These are phyloP conservation scores for Exophiala lecanii-corni DNA, from an alignment of 2,329 filamentous ascomycete genomes.

Conservation along the genomic window DNA sequence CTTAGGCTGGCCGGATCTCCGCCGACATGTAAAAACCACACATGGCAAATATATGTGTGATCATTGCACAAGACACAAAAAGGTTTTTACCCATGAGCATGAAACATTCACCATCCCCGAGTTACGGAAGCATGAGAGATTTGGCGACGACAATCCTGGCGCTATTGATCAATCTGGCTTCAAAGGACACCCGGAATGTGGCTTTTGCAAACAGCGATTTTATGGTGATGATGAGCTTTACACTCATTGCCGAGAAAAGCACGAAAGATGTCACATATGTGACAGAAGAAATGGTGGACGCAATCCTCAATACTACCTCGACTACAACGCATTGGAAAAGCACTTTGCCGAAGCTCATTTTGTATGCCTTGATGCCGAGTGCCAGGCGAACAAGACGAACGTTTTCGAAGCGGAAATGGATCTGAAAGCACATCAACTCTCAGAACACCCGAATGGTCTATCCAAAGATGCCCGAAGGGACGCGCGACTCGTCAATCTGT, in stretches of 20 bases:
- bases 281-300: slow-evolving; percentile 61
- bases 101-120: slow-evolving; percentile 80
- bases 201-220: slow-evolving; percentile 85
- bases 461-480: slow-evolving; percentile 82
- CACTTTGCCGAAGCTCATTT: slow-evolving; percentile 89
- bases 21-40: slow-evolving; percentile 72
- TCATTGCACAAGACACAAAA: slow-evolving; percentile 89
- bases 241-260: slow-evolving; percentile 85
- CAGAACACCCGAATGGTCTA: slow-evolving; percentile 70
- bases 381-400: slow-evolving; percentile 93
- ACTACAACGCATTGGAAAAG: slow-evolving; percentile 79
- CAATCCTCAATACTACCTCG: slow-evolving; percentile 82
- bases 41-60: slow-evolving; percentile 75
- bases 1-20: slow-evolving; percentile 71
- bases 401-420: slow-evolving; percentile 95
- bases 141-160: slow-evolving; percentile 86
- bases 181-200: slow-evolving; percentile 89
- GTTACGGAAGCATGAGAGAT: slow-evolving; percentile 79
- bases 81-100: slow-evolving; percentile 97
- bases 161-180: slow-evolving; percentile 91
- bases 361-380: slow-evolving; percentile 77
- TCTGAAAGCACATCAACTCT: slow-evolving; percentile 85
- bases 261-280: slow-evolving; percentile 93
- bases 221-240: slow-evolving; percentile 96
- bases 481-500: slow-evolving; percentile 79